Conservation (phyloP, 306 rosid species). For the Medicago truncatula region DNA sequence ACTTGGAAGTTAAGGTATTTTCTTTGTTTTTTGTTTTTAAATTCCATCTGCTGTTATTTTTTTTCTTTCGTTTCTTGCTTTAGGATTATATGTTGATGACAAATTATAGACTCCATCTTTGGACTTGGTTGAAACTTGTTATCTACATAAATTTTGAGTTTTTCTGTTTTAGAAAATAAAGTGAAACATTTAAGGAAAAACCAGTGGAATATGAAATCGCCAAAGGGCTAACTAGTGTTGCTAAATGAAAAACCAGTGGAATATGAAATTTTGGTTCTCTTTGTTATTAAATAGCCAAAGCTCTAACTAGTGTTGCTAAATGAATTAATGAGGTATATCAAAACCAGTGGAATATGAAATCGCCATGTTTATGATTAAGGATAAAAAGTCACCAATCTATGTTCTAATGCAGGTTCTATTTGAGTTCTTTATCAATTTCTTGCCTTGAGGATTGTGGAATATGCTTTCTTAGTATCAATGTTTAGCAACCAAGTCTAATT, state of each 20-base stretch:
- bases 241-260: too few species aligned
- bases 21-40: conserved; percentile 10
- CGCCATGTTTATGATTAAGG: background rate
- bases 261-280: background rate
- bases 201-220: too few species aligned
- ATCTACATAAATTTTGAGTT: conserved; percentile 1
- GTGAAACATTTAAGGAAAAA: background rate
- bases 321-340: background rate
- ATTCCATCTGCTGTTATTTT: background rate
- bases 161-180: conserved; percentile 18
- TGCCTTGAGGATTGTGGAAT: conserved; percentile 28
- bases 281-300: background rate
- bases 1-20: conserved; percentile 90
- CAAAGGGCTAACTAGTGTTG: too few species aligned
- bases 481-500: conserved; percentile 1
- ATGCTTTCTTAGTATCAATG: background rate
- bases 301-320: conserved; percentile 19
- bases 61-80: conserved; percentile 28
- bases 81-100: conserved; percentile 4
- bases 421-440: conserved; percentile 13
- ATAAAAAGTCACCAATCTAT: background rate
- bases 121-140: conserved; percentile 31
- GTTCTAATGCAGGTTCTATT: conserved; percentile 10
- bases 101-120: conserved; percentile 7
- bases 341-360: too few species aligned